Conservation (phyloP, 2,329 filamentous ascomycete genomes). For the Proliferodiscus dingleyae region DNA sequence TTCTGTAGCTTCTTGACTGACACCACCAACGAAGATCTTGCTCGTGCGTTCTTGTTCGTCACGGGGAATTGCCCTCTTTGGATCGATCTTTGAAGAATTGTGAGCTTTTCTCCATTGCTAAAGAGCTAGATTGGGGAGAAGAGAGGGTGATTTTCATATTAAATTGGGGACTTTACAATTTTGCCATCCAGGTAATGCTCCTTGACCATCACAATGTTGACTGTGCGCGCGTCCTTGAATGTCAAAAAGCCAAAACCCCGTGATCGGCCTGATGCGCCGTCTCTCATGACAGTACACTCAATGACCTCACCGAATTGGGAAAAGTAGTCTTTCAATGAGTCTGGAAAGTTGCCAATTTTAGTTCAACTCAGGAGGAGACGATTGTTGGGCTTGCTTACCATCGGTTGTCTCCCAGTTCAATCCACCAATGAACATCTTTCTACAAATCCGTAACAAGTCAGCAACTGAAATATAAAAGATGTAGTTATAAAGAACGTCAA, state of each 20-base stretch:
- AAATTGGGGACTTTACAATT: constrained; percentile 63
- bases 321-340: constrained; percentile 95
- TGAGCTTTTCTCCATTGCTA: constrained; percentile 28
- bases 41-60: constrained; percentile 98
- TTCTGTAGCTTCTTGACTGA: constrained; percentile 95
- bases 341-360: constrained; percentile 43
- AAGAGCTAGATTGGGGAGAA: constrained; percentile 10
- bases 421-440: constrained; percentile 99
- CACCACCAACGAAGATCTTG: constrained; percentile 97
- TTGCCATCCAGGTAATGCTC: constrained; percentile 98
- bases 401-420: constrained; percentile 99
- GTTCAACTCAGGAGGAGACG: background rate
- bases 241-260: constrained; percentile 96
- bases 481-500: constrained; percentile 5
- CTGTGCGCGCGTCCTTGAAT: constrained; percentile 94
- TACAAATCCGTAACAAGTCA: constrained; percentile 40
- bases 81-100: constrained; percentile 66
- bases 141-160: constrained; percentile 9
- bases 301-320: constrained; percentile 95
- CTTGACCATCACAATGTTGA: constrained; percentile 99
- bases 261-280: constrained; percentile 87
- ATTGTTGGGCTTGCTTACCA: constrained; percentile 54
- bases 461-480: constrained; percentile 16
- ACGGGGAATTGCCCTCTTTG: constrained; percentile 92
- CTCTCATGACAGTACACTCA: constrained; percentile 99